Base-by-base conservation (phyloP, 805 yeast species). In the Pachysolen tannophilus region DNA sequence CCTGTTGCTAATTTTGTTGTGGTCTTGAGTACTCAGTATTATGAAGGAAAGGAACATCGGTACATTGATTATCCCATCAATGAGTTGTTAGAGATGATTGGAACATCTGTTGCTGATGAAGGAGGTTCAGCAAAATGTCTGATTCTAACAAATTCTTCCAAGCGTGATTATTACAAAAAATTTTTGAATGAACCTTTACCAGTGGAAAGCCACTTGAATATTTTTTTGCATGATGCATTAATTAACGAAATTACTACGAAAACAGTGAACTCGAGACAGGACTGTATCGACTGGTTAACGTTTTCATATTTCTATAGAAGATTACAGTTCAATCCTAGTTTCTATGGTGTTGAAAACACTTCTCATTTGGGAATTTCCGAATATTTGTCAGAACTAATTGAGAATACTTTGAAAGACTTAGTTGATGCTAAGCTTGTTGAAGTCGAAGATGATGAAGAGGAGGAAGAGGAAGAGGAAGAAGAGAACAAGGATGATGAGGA, bases 211-310 rank as follows among this genome's bases (percentile, higher is more conserved):
- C 73, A 68, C 45, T 50, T 87, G 43, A 70, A 69, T 37, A 56
- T 62, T 13, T 58, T 60, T 36, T 44, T 87, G 10, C 78, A 72
- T 40, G 97, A 92, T 51, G 65, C 72, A 0, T 67, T 90, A 24
- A 54, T 83, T 28, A 71, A 75, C 30, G 97, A 85, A 46, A 78
- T 87, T n/a, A 72, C 82, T 25, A 70, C 77, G 6, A 63, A 73
- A 2, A 63, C 77, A 10, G 69, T 90, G 38, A 67, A 63, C 30
- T 65, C 72, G 6, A 75, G 82, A 49, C 96, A 88, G 47, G 92
- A 82, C 45, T 84, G 94, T 47, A 73, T 92, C 40, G 96, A 90
- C 48, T 86, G 95, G 94, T 50, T 92, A 23, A 82, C 96, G 0
- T 84, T 72, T 52, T 71, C 95, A 0, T 82, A 78, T 46, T 82